Evolutionary conservation across 2,329 filamentous ascomycete genomes (phyloP), one percentile per base, ranked within the genome.

Genomic region (Diplocarpon rosae): DNA sequence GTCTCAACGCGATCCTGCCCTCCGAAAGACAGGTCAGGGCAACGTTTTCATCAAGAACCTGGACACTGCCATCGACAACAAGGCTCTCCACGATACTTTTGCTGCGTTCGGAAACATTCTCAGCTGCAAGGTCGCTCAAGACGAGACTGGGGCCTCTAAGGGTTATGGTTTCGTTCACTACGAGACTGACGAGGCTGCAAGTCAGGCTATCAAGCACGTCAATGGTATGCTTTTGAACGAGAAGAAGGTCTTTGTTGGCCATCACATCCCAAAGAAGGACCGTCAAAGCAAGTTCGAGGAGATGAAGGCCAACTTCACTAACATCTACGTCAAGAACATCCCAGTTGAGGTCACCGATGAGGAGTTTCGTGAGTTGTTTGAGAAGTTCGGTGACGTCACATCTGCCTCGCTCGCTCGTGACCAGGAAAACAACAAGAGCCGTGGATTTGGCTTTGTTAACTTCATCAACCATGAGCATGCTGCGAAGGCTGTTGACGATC

Each of bases 271-370:
- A 66, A 96, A 96, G 84, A 96, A 96, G 78, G 92, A 98, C 65
- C 90, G 92, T 61, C 92, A 96, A 78, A 95, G 87, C 86, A 98
- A 98, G 74, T 96, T 96, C 60, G 92, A 98, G 74, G 92, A 98
- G 77, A 98, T 98, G 90, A 98, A 98, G 83, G 92, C 92, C 68
- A 98, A 98, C 77, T 98, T 93, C 78, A 98, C 92, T 74, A 98
- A 98, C 68, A 82, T 98, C 69, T 98, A 98, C 72, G 86, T 98
- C 73, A 98, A 98, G 82, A 98, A 98, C 73, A 83, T 98, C 59
- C 78, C 81, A 60, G 62, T 71, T 30, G 90, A 95, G 39, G 85
- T 83, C 53, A 83, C 79, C 48, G 92, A 98, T 51, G 89, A 96
- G 8, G 84, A 96, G 65, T 96, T 98, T 80, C 87, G 88, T 59